phyloP scores from a whole-genome alignment of 2,329 filamentous ascomycete species.

The Penicillium sumatraense region DNA sequence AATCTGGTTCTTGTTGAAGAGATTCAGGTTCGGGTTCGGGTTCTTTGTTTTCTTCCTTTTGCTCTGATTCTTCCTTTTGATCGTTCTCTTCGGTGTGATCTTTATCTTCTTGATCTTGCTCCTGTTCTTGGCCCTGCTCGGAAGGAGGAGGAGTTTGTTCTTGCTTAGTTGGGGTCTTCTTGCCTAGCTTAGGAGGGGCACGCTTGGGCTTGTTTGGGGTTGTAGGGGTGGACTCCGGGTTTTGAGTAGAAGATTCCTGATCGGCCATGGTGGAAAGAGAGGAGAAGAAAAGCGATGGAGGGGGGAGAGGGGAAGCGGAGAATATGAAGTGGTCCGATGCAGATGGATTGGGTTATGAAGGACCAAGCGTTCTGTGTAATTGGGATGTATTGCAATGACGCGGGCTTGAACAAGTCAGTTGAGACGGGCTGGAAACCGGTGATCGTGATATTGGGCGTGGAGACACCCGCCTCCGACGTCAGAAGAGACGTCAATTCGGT shows the following conservation, averaged over 20 bases:
- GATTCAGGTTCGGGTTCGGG: conserved; percentile 15
- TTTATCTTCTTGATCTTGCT: conserved; percentile 13
- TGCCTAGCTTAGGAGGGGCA: conserved; percentile 36
- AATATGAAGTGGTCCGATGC: conserved; percentile 29
- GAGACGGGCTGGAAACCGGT: conserved; percentile 16
- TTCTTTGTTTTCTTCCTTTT: conserved; percentile 17
- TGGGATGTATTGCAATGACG: conserved; percentile 9
- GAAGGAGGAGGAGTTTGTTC: conserved; percentile 31
- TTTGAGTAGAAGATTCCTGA: conserved; percentile 28
- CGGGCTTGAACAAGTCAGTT: conserved; percentile 23
- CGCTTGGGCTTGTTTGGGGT: conserved; percentile 32
- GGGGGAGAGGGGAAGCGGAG: conserved; percentile 14
- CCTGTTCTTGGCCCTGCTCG: conserved; percentile 24
- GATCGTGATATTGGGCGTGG: conserved; percentile 11
- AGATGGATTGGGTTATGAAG: conserved; percentile 21
- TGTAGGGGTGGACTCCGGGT: conserved; percentile 19
- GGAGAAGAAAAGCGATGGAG: conserved; percentile 4
- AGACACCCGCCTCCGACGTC: conserved; percentile 32
- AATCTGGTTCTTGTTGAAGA: conserved; percentile 18
- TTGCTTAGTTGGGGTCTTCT: conserved; percentile 32
- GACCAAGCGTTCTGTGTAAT: conserved; percentile 24
- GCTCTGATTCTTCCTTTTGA: conserved; percentile 21
- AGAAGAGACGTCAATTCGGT: conserved; percentile 12
- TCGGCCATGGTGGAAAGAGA: conserved; percentile 35
- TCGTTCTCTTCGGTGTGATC: conserved; percentile 1